phyloP scores from a whole-genome alignment of 495 filamentous ascomycete genomes.

The Hypoxylon trugodes region DNA sequence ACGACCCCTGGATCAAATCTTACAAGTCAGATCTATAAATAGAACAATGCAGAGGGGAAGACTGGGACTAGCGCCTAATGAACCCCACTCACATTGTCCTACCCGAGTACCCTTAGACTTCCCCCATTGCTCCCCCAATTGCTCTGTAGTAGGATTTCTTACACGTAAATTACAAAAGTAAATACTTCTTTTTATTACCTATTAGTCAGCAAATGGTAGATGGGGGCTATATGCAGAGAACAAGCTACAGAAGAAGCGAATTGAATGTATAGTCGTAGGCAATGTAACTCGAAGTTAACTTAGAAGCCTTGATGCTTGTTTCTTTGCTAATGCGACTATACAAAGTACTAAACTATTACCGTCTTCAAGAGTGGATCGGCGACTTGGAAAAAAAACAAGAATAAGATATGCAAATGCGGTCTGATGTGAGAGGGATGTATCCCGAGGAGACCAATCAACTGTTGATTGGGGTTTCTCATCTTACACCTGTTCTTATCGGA shows the following conservation, averaged over 20 bases:
- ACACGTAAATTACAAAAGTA: no score
- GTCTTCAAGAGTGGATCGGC: not conserved
- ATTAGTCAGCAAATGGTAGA: no score
- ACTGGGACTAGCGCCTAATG: constrained; percentile 13
- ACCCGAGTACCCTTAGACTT: constrained; percentile 10
- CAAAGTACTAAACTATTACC: constrained; percentile 16
- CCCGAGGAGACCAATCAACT: constrained; percentile 15
- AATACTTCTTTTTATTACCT: not conserved
- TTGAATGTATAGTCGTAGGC: not conserved
- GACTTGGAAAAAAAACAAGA: constrained; percentile 6
- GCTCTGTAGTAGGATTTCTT: constrained; percentile 15
- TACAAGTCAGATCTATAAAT: constrained; percentile 31
- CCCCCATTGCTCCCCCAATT: constrained; percentile 3
- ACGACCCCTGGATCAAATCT: not conserved
- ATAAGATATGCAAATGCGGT: constrained; percentile 14
- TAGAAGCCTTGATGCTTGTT: not conserved
- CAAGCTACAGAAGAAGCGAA: constrained; percentile 3
- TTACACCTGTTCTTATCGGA: constrained; percentile 19
- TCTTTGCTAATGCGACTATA: constrained; percentile 1
- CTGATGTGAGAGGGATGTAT: constrained; percentile 23
- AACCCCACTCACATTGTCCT: constrained; percentile 28
- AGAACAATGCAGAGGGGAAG: constrained; percentile 21
- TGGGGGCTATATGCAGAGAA: constrained; percentile 23
- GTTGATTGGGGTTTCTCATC: not conserved
- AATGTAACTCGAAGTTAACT: no score